Evolutionary conservation across 2,329 filamentous ascomycete species (phyloP), one percentile per base, ranked within the genome.

Genomic region (Ophiostoma ulmi): DNA sequence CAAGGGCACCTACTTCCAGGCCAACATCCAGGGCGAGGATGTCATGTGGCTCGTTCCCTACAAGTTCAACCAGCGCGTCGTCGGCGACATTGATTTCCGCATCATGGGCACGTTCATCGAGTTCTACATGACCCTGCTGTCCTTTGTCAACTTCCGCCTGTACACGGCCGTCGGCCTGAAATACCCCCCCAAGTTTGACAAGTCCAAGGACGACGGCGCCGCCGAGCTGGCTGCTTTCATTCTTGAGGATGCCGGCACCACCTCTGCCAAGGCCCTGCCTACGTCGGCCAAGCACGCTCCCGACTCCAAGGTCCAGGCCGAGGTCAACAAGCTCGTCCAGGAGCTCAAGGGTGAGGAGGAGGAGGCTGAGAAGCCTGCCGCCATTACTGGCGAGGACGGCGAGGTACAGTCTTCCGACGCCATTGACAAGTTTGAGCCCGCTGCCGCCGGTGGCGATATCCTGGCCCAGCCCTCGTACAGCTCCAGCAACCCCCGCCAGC

Each of bases 21-120:
- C 94, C 35, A 97, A 90, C 69, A 96, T 99, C 73, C 93, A 97
- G 80, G 95, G 95, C 67, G 94, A 99, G 82, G 94, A 98, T 77
- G 91, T 99, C 68, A 85, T 98, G 75, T 99, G 95, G 95, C 85
- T 99, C 55, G 94, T 97, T 13, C 95, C 95, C 0, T 99, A 99
- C 84, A 93, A 93, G 80, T 99, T 99, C 82, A 97, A 98, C 78
- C 95, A 99, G 84, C 87, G 92, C 75, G 90, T 97, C 17, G 92
- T 95, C 58, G 92, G 91, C 71, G 95, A 99, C 80, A 91, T 99
- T 74, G 95, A 99, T 80, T 99, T 97, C 83, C 87, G 95, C 77
- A 99, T 99, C 81, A 99, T 99, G 95, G 94, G 93, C 72, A 99
- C 95, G 5, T 99, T 99, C 78, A 90, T 99, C 74, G 94, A 99